Percentiles rank a stretch among this genome's conserved stretches.
phyloP scores from a whole-genome alignment of 192 early-diverging fungal species.

The Neocallimastix lanati region DNA sequence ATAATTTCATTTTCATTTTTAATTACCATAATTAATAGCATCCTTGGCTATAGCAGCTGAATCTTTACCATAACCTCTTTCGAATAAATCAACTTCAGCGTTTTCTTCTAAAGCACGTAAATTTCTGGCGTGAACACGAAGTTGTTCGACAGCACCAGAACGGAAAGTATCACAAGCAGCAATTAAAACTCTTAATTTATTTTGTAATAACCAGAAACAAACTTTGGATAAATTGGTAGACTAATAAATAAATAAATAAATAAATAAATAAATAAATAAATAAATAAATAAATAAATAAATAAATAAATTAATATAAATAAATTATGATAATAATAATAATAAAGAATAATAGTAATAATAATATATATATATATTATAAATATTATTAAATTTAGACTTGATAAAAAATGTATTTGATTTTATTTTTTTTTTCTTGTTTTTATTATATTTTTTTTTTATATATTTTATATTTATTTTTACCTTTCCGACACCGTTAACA shows the following conservation, averaged over 20 bases:
- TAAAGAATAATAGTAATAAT: no score
- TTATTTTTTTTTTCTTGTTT: no score
- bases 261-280: no score
- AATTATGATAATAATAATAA: no score
- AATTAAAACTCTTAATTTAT: constrained; percentile 71
- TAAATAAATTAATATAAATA: no score
- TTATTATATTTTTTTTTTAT: no score
- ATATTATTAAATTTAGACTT: no score
- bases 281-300: no score
- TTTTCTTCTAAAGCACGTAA: constrained; percentile 51
- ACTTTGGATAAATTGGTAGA: constrained; percentile 89
- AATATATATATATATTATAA: no score
- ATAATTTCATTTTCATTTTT: not conserved
- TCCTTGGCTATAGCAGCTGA: constrained; percentile 89
- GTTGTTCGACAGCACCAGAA: constrained; percentile 86
- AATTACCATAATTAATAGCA: constrained; percentile 56
- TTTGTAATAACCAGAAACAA: constrained; percentile 87
- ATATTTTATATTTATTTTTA: not conserved
- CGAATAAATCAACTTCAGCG: constrained; percentile 63
- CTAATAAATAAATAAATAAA: not conserved
- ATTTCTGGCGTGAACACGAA: constrained; percentile 77
- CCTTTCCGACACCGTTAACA: constrained; percentile 84
- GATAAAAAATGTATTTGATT: no score
- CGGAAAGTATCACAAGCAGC: constrained; percentile 96
- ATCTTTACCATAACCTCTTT: constrained; percentile 92